Evolutionary conservation across 164 flowering plant genomes (phyloP), one percentile per base, ranked within the genome.

Genomic region (Annona squamosa): DNA sequence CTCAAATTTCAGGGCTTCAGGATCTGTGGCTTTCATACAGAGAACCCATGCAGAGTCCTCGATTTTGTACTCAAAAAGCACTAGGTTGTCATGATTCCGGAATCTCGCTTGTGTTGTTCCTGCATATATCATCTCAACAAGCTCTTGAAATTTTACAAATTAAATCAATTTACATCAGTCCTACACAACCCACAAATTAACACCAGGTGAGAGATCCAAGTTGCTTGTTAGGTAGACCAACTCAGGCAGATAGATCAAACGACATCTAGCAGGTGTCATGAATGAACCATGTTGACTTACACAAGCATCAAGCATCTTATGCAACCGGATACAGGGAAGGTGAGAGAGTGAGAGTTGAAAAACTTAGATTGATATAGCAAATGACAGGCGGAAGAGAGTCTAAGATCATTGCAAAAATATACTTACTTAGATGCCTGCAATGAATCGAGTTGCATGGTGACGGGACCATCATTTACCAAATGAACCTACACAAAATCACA

Each of bases 371-470:
- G 9, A 52, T 9, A 10, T 5, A 45, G 17, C 19, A 46, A 67
- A 45, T 4, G 41, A 67, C 61, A 63, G 48, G 46, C 5, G 37
- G 48, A 3, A 3, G 26, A 16, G 18, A 44, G 52, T 62, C 67
- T 4, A 43, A 48, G 0, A 42, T 73, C 66, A 71, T 61, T 48
- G 64, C 42, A 52, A 48, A 19, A 17, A 67, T 16, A 26, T 65
- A 77, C 88, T 86, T 75, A 94, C 94, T 83, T 89, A 63, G 90
- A 82, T 48, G 87, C 46, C 78, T 78, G 86, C 5, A 88, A 73
- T 4, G 97, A 92, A 73, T 92, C 97, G n/a, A 94, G 90, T 79
- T 92, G 99, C 95, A 94, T 87, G 16, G 99, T 94, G 45, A 94
- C 97, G 10, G 99, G 99, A 13, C 97, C 99, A 82, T 91, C 97